Percentiles rank a stretch among this genome's conserved stretches.
These are phyloP conservation scores for Pythium oligandrum DNA, from an alignment of 352 stramenopile species.

Conservation along the genomic window DNA sequence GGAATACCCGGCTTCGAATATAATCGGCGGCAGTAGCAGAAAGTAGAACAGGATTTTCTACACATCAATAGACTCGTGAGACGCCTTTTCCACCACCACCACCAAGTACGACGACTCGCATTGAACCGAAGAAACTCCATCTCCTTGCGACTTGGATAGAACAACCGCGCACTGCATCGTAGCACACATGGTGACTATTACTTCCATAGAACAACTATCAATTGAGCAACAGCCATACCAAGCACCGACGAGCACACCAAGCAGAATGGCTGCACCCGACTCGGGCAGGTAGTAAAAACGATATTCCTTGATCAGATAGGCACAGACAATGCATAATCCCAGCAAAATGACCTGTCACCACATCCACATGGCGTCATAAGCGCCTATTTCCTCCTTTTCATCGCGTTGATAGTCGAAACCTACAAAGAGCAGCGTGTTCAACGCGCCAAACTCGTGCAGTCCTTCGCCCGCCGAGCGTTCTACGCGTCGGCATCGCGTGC, in stretches of 20 bases:
- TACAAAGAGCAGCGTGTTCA: slow-evolving; percentile 87
- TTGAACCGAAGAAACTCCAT: slow-evolving; percentile 90
- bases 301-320: slow-evolving; percentile 90
- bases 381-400: background rate
- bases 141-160: slow-evolving; percentile 83
- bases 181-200: background rate
- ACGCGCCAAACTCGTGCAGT: slow-evolving; percentile 80
- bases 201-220: too few species aligned
- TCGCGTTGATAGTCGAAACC: slow-evolving; percentile 6
- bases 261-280: slow-evolving; percentile 86
- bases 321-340: slow-evolving; percentile 86
- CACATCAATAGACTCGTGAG: too few species aligned
- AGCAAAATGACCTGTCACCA: slow-evolving; percentile 74
- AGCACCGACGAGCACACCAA: slow-evolving; percentile 85
- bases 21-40: slow-evolving; percentile 95
- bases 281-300: slow-evolving; percentile 90
- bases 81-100: too few species aligned
- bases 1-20: slow-evolving; percentile 96
- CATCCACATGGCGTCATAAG: background rate
- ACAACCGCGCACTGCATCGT: slow-evolving; percentile 55
- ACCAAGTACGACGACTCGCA: slow-evolving; percentile 17
- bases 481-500: slow-evolving; percentile 1
- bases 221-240: slow-evolving; percentile 27
- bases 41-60: slow-evolving; percentile 96
- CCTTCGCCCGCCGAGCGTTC: slow-evolving; percentile 41